Percentiles rank a stretch among this genome's conserved stretches.
Conservation (phyloP, 257 asterid genomes). For the Fraxinus cuspidata region DNA sequence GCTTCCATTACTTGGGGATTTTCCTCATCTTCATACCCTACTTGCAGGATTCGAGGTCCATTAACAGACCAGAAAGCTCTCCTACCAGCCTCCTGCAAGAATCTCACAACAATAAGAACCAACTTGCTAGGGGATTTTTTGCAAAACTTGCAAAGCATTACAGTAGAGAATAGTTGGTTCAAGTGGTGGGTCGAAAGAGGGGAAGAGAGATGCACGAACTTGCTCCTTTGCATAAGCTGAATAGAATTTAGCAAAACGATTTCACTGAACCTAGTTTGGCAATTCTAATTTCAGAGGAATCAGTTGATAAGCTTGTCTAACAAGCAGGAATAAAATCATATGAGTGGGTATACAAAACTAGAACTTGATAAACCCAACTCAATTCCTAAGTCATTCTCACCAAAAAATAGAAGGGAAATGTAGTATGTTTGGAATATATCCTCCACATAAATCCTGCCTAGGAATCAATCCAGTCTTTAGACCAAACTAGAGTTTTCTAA, state of each 20-base stretch:
- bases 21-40: constrained; percentile 84
- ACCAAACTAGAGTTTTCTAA: neutral
- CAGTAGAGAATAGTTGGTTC: neutral
- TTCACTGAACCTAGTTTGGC: neutral
- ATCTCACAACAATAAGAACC: neutral
- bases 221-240: neutral
- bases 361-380: neutral
- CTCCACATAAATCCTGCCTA: neutral
- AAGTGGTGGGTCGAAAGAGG: neutral
- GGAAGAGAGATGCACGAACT: neutral
- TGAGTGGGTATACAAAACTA: neutral
- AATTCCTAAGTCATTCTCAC: neutral
- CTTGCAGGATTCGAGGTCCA: constrained; percentile 87
- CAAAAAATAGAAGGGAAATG: neutral
- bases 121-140: neutral
- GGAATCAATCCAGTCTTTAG: neutral
- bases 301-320: neutral
- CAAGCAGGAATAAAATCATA: neutral
- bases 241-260: neutral
- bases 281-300: neutral
- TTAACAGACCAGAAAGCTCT: constrained; percentile 95
- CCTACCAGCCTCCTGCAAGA: constrained; percentile 79
- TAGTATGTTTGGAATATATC: neutral
- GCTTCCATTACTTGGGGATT: constrained; percentile 88
- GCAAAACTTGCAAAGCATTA: neutral